phyloP scores from a whole-genome alignment of 768 basidiomycete genomes.

The Lactarius vividus region DNA sequence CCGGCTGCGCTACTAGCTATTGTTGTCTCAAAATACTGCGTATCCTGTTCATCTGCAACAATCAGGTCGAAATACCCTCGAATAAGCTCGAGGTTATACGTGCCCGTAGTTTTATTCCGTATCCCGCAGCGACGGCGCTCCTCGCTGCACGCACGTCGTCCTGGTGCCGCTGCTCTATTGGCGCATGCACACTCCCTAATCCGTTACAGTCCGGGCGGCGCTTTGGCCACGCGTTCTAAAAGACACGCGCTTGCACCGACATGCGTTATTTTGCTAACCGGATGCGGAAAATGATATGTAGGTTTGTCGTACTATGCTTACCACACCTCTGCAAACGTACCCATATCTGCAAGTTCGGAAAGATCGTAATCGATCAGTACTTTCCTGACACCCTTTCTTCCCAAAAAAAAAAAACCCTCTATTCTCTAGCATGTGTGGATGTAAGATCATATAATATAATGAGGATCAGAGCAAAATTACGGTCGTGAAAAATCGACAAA shows the following conservation, averaged over 20 bases:
- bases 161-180: background rate
- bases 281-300: background rate
- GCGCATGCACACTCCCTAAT: background rate
- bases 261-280: background rate
- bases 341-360: too few relatives aligned
- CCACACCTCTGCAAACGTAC: too few relatives aligned
- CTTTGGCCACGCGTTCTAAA: background rate
- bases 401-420: too few relatives aligned
- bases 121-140: background rate
- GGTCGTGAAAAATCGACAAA: too few relatives aligned
- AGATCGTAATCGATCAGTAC: too few relatives aligned
- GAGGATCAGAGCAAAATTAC: too few relatives aligned
- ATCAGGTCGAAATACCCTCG: background rate
- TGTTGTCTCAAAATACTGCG: background rate
- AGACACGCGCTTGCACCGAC: background rate
- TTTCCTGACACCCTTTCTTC: too few relatives aligned
- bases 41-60: background rate
- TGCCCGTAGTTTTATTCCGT: background rate
- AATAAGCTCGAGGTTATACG: background rate
- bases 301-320: background rate
- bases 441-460: too few relatives aligned
- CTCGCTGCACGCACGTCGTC: background rate
- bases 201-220: background rate
- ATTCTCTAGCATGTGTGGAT: too few relatives aligned
- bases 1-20: background rate